These are phyloP conservation scores for Mimosa bimucronata DNA, from an alignment of 306 rosid genomes.

Conservation along the genomic window DNA sequence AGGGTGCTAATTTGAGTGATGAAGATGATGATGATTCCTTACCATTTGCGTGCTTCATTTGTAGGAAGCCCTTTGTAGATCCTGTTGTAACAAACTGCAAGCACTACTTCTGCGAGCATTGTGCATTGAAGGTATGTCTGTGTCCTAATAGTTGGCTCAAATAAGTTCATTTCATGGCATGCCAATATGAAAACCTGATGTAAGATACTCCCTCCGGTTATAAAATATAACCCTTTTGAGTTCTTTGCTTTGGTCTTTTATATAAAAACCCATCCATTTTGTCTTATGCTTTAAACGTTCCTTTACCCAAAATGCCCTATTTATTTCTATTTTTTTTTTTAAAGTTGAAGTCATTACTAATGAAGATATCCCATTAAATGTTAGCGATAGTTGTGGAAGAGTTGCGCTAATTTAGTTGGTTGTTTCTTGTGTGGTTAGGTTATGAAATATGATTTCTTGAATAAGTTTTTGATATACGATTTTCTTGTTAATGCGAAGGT, in stretches of 20 bases:
- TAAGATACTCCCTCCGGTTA: neutral
- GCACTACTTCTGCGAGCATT: slow-evolving; percentile 87
- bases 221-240: neutral
- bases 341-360: neutral
- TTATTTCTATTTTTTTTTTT: slow-evolving; percentile 25
- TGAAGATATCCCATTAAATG: neutral
- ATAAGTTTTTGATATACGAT: slow-evolving; percentile 5
- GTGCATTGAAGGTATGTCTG: slow-evolving; percentile 73
- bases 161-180: neutral
- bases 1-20: slow-evolving; percentile 41
- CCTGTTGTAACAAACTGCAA: slow-evolving; percentile 83
- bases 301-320: neutral
- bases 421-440: neutral
- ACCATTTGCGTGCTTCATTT: slow-evolving; percentile 86
- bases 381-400: neutral
- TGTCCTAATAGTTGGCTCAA: slow-evolving; percentile 9
- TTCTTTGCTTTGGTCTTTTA: neutral
- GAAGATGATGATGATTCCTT: slow-evolving; percentile 61
- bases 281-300: neutral
- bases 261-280: neutral
- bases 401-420: neutral
- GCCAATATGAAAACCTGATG: neutral
- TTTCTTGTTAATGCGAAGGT: slow-evolving; percentile 3
- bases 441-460: neutral
- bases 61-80: slow-evolving; percentile 83